Evolutionary conservation across 495 filamentous ascomycete genomes (phyloP).

Genomic region (Aspergillus avenaceus): DNA sequence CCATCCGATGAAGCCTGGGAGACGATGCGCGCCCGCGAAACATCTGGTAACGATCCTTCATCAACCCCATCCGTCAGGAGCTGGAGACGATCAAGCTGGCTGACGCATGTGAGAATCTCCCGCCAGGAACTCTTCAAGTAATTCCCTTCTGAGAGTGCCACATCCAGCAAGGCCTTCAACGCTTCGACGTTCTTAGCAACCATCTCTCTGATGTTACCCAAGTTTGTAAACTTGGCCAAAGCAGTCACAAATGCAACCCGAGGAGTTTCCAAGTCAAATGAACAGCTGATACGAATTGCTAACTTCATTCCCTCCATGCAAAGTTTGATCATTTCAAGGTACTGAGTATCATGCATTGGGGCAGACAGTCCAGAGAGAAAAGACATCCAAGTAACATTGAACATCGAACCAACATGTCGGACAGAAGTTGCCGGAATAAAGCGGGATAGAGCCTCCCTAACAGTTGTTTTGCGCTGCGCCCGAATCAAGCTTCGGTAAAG

Average conservation of each 20-base stretch:
- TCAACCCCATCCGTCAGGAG: constrained; percentile 93
- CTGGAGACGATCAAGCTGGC: constrained; percentile 92
- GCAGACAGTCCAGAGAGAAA: constrained; percentile 91
- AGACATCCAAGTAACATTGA: constrained; percentile 99
- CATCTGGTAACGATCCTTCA: constrained; percentile 86
- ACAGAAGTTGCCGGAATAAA: constrained; percentile 92
- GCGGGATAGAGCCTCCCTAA: constrained; percentile 62
- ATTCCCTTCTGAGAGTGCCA: constrained; percentile 90
- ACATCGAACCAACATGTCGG: constrained; percentile 96
- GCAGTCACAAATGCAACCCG: constrained; percentile 92
- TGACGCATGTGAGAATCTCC: constrained; percentile 91
- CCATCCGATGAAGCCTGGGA: constrained; percentile 41
- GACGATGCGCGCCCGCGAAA: constrained; percentile 76
- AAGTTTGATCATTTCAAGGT: constrained; percentile 81
- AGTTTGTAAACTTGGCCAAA: constrained; percentile 87
- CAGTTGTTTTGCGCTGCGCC: constrained; percentile 72
- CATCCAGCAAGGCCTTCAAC: constrained; percentile 81
- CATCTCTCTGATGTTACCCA: constrained; percentile 94
- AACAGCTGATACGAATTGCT: constrained; percentile 84
- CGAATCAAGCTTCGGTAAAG: constrained; percentile 86
- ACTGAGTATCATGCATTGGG: constrained; percentile 85
- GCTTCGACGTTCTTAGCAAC: constrained; percentile 95
- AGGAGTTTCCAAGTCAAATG: constrained; percentile 88
- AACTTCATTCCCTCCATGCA: constrained; percentile 96
- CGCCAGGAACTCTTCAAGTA: constrained; percentile 86